phyloP scores from a whole-genome alignment of 179 eudicot genomes.

The Actinidia polygama region DNA sequence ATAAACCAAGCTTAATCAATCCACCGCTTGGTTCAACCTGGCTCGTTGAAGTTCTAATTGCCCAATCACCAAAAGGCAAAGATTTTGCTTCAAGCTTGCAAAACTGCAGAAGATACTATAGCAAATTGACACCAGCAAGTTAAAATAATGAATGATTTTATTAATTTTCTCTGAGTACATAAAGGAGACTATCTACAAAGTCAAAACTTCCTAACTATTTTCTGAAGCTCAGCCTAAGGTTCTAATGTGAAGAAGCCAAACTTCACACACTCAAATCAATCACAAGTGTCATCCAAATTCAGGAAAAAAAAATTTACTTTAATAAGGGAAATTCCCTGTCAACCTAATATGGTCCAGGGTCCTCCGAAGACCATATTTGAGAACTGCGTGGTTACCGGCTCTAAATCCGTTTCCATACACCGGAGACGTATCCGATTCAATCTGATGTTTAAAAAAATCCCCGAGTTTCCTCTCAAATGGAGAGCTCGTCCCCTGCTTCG shows the following conservation, averaged over 20 bases:
- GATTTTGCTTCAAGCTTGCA: too few species aligned
- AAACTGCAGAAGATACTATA: not conserved
- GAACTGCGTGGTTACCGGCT: slow-evolving; percentile 77
- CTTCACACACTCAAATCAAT: slow-evolving; percentile 11
- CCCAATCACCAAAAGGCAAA: too few species aligned
- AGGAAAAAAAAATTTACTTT: slow-evolving; percentile 13
- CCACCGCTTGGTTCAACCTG: too few species aligned
- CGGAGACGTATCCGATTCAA: slow-evolving; percentile 76
- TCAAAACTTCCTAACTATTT: slow-evolving; percentile 14
- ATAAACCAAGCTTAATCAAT: too few species aligned
- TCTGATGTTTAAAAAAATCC: slow-evolving; percentile 77
- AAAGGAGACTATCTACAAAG: slow-evolving; percentile 20
- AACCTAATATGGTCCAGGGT: slow-evolving; percentile 72
- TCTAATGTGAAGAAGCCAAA: slow-evolving; percentile 22
- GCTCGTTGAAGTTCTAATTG: too few species aligned
- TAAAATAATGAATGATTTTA: slow-evolving; percentile 2
- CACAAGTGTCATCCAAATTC: not conserved
- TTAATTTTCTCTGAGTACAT: slow-evolving; percentile 17
- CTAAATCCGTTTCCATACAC: slow-evolving; percentile 83
- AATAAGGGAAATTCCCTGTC: slow-evolving; percentile 74
- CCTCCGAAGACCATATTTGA: slow-evolving; percentile 62
- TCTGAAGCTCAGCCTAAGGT: slow-evolving; percentile 8
- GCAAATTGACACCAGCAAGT: not conserved
- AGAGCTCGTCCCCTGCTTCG: slow-evolving; percentile 50
- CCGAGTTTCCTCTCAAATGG: slow-evolving; percentile 78